Conservation (phyloP, 2,329 filamentous ascomycete species). For the Nannizzia gypsea region DNA sequence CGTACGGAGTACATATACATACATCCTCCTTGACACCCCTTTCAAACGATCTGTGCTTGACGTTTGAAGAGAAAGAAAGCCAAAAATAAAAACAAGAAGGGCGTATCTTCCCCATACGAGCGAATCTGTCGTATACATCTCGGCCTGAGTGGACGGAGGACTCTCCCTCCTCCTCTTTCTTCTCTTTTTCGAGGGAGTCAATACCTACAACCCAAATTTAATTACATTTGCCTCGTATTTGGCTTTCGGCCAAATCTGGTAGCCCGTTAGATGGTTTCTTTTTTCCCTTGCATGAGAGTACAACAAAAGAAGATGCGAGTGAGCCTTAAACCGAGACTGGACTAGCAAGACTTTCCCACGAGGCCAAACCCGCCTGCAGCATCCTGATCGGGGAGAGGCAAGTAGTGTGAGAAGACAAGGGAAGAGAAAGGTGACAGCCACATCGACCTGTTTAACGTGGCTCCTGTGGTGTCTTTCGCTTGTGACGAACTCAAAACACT, state of each 20-base stretch:
- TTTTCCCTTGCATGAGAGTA: not conserved
- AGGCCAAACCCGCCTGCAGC: not conserved
- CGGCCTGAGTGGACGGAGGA: not conserved
- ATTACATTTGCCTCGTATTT: conserved; percentile 1
- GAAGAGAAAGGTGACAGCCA: not conserved
- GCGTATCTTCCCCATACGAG: not conserved
- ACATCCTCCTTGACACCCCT: not conserved
- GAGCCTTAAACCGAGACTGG: not conserved
- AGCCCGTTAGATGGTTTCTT: not conserved
- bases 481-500: not conserved
- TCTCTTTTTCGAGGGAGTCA: not conserved
- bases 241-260: not conserved
- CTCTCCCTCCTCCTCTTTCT: not conserved
- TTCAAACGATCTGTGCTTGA: not conserved
- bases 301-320: not conserved
- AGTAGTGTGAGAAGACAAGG: not conserved
- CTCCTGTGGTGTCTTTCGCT: conserved; percentile 4
- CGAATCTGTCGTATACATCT: not conserved
- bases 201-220: not conserved
- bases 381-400: not conserved
- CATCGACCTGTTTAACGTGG: not conserved
- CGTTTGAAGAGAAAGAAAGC: too few relatives aligned
- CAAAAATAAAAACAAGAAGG: too few relatives aligned
- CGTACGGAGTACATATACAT: not conserved
- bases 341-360: not conserved